Percentiles rank a stretch among this genome's conserved stretches.
Conservation (phyloP, 176 grass and related monocot genomes). For the Eleusine indica region DNA sequence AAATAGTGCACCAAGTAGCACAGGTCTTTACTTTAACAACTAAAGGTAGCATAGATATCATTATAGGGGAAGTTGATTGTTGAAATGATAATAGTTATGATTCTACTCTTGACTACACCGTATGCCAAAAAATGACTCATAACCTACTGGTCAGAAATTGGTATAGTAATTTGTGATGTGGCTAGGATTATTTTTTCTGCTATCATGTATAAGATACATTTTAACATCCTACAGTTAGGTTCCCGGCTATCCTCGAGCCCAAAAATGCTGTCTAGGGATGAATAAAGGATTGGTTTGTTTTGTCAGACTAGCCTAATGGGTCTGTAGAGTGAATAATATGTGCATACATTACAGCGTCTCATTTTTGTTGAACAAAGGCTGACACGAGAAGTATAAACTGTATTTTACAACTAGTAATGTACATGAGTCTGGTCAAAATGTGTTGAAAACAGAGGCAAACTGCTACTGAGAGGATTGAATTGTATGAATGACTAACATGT, state of each 20-base stretch:
- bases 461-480: not conserved
- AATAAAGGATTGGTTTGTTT: conserved; percentile 3
- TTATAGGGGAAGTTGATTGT: not conserved
- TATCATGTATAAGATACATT: not conserved
- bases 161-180: not conserved
- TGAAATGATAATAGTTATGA: no score
- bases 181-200: conserved; percentile 28
- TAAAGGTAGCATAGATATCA: not conserved
- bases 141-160: conserved; percentile 7
- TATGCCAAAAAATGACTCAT: not conserved
- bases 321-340: conserved; percentile 1
- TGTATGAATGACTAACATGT: not conserved
- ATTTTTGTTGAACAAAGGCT: not conserved
- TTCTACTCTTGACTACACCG: not conserved
- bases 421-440: not conserved
- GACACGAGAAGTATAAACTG: not conserved
- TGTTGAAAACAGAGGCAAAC: not conserved
- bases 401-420: not conserved
- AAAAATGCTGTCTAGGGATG: conserved; percentile 17
- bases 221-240: conserved; percentile 20
- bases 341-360: not conserved
- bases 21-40: conserved; percentile 23
- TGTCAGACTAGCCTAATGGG: conserved; percentile 23
- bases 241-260: conserved; percentile 18
- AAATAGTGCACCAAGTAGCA: conserved; percentile 24